Base-by-base conservation (phyloP, 179 eudicot species). In the Carnegiea gigantea region DNA sequence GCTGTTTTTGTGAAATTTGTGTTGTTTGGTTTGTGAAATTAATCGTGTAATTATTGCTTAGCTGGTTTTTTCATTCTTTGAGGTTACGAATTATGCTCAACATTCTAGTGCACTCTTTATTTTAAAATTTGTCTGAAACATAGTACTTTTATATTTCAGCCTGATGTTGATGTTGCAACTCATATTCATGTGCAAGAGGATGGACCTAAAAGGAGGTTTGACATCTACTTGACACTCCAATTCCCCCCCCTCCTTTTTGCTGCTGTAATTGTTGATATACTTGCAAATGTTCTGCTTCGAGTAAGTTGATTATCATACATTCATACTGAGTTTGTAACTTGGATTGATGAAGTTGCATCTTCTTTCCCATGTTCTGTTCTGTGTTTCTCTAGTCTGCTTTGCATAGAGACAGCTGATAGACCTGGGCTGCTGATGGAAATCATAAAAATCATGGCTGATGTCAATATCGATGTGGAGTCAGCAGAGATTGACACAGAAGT, bases 401-500 rank as follows among this genome's bases (percentile, higher is more conserved):
- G 59, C 82, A 86, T 96, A 71, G 99, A 96, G 89, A 94, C 98
- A 23, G 99, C 97, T 15, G 99, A 96, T 83, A 88, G 98, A 82
- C 88, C 99, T 20, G 99, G 99, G 14, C 78, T 96, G 88, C 86
- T 96, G 86, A 78, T 94, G 85, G 99, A 96, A 86, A 80, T 96
- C 59, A 83, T 96, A 83, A 92, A 92, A 86, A 90, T 94, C 64
- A 90, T 96, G 88, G 88, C 93, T 67, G 99, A 96, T 86, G 82
- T 91, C 78, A 96, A 94, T 80, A 62, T 96, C 43, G 88, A 78
- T 78, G 99, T 96, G 77, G 98, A 94, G 84, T 96, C 99, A 64
- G 99, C 99, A 24, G 97, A 92, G 89, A 94, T 96, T 75, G 98
- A 94, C 72, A 96, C 99, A 77, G 98, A 91, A 84, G 99, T 96